Conservation (phyloP, 1,284 basidiomycete species). For the Tylopilus orsonianus region DNA sequence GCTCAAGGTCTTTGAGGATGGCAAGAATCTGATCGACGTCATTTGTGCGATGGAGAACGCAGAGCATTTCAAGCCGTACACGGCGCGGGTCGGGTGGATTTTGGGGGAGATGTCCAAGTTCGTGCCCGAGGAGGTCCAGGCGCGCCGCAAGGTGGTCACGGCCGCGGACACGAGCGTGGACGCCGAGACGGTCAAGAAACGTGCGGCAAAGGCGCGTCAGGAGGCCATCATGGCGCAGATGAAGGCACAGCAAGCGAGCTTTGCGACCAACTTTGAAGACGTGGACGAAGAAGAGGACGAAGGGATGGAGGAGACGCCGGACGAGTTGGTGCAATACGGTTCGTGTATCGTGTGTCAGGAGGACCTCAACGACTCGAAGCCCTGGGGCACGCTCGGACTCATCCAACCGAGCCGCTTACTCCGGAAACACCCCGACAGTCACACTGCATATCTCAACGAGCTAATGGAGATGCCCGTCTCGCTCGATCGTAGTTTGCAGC, state of each 20-base stretch:
- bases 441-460: conserved; percentile 71
- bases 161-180: conserved; percentile 44
- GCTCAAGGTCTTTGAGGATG: conserved; percentile 54
- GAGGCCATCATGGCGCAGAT: conserved; percentile 91
- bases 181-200: conserved; percentile 68
- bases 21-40: conserved; percentile 67
- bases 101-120: conserved; percentile 58
- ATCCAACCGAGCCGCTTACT: conserved; percentile 89
- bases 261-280: conserved; percentile 76
- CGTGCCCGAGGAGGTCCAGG: conserved; percentile 55
- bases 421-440: conserved; percentile 76
- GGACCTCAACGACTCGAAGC: conserved; percentile 69
- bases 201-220: conserved; percentile 82
- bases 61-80: conserved; percentile 71
- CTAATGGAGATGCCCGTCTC: conserved; percentile 64
- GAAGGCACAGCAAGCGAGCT: conserved; percentile 86
- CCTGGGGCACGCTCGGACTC: conserved; percentile 89
- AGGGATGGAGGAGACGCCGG: conserved; percentile 48
- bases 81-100: conserved; percentile 73
- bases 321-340: conserved; percentile 68
- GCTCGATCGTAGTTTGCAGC: conserved; percentile 55
- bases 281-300: conserved; percentile 55
- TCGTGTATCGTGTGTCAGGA: conserved; percentile 99
- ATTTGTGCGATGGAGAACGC: conserved; percentile 76
- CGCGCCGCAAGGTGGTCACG: conserved; percentile 46